A percentile compares a stretch with the other conserved stretches of the same genome.
Evolutionary conservation across 1,284 basidiomycete species (phyloP).

Genomic region (Inonotus hispidus): DNA sequence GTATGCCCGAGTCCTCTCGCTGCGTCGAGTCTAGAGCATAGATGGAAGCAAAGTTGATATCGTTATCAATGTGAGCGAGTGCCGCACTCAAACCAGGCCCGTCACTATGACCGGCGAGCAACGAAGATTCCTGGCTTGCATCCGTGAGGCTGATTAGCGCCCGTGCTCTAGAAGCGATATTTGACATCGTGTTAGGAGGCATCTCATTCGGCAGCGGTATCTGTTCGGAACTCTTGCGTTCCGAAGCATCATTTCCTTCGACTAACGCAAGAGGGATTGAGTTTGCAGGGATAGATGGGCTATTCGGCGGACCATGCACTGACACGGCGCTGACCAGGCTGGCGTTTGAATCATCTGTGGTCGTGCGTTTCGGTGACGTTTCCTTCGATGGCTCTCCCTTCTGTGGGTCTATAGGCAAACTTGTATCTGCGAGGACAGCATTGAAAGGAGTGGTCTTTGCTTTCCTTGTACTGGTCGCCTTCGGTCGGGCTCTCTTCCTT

Average conservation of each 20-base stretch:
- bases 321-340: not conserved
- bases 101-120: not conserved
- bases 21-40: not conserved
- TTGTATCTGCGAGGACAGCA: not conserved
- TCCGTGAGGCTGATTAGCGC: not conserved
- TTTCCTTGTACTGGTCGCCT: not conserved
- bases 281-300: not conserved
- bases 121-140: not conserved
- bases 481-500: not conserved
- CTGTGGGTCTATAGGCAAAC: not conserved
- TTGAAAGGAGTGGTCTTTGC: not conserved
- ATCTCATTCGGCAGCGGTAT: not conserved
- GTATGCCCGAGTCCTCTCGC: no score
- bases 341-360: not conserved
- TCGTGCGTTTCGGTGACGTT: not conserved
- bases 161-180: not conserved
- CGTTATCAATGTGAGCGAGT: conserved; percentile 2
- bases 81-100: not conserved
- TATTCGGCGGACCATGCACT: conserved; percentile 7
- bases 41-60: conserved; percentile 2
- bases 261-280: not conserved
- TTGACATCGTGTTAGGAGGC: not conserved
- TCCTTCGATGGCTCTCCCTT: not conserved
- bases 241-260: not conserved
- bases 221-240: not conserved